Conservation (phyloP, 148 eudicot species). For the Cornus controversa region DNA sequence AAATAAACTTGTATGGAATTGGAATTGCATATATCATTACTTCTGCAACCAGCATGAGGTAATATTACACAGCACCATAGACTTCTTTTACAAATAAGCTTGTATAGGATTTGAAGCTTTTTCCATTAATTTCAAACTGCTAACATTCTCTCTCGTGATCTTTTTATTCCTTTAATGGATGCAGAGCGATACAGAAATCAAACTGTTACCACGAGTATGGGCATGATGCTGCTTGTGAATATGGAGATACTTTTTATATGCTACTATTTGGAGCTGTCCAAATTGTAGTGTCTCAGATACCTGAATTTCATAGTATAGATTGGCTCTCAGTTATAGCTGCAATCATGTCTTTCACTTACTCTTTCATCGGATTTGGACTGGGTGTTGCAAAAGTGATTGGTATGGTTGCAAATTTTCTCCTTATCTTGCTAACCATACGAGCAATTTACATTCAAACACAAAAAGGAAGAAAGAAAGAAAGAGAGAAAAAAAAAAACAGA, state of each 20-base stretch:
- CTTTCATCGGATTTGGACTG: constrained; percentile 51
- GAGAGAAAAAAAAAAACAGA: no score
- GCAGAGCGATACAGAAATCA: constrained; percentile 58
- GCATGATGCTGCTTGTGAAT: constrained; percentile 44
- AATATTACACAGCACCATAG: neutral
- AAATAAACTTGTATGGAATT: constrained; percentile 52
- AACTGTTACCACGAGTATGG: constrained; percentile 61
- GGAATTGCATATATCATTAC: constrained; percentile 71
- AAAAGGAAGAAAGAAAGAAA: no score
- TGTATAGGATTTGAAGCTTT: neutral
- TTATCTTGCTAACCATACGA: neutral
- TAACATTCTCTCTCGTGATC: neutral
- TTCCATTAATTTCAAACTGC: neutral
- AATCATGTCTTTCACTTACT: constrained; percentile 57
- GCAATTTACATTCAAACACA: neutral
- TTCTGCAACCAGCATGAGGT: constrained; percentile 72
- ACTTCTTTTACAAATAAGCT: neutral
- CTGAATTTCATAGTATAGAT: constrained; percentile 55
- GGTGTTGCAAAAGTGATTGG: constrained; percentile 49
- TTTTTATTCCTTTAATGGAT: constrained; percentile 5
- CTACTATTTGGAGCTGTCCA: constrained; percentile 50
- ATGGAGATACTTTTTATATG: constrained; percentile 46
- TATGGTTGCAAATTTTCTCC: constrained; percentile 8
- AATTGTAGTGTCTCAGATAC: constrained; percentile 60
- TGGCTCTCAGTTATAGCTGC: constrained; percentile 68